Evolutionary conservation across 2,329 filamentous ascomycete genomes (phyloP).

Genomic region (Xylariales sp.): DNA sequence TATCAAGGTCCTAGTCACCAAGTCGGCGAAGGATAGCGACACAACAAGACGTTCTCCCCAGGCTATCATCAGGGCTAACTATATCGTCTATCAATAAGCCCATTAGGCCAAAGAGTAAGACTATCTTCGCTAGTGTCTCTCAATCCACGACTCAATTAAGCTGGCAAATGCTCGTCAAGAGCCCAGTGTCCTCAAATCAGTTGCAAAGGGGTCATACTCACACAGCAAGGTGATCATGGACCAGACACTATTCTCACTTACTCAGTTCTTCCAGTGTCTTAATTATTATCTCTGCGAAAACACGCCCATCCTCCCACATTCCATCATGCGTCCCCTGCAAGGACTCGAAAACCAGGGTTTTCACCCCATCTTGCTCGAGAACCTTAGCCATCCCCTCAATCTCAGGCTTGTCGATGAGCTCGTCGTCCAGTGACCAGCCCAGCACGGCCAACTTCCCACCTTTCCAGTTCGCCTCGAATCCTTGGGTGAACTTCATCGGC

Average conservation of each 20-base stretch:
- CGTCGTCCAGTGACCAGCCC: constrained; percentile 43
- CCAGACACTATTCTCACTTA: not conserved
- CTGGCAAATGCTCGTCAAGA: too few relatives aligned
- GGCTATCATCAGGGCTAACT: too few relatives aligned
- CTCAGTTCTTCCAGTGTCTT: not conserved
- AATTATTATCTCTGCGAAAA: not conserved
- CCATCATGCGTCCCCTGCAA: constrained; percentile 8
- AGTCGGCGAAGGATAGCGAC: too few relatives aligned
- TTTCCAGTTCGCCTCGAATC: constrained; percentile 36
- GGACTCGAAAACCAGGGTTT: constrained; percentile 12
- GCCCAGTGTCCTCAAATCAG: too few relatives aligned
- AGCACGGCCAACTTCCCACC: constrained; percentile 28
- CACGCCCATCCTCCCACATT: constrained; percentile 5
- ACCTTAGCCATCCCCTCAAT: constrained; percentile 49
- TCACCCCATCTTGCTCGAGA: constrained; percentile 36
- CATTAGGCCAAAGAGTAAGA: too few relatives aligned
- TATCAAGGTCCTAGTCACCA: too few relatives aligned
- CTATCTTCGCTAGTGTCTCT: too few relatives aligned
- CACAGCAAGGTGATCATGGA: not conserved
- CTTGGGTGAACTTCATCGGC: constrained; percentile 41
- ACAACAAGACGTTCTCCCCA: too few relatives aligned
- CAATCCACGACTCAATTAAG: too few relatives aligned
- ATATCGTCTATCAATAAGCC: too few relatives aligned
- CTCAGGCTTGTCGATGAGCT: constrained; percentile 53
- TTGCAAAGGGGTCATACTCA: too few relatives aligned